Base-by-base conservation (phyloP, 2,329 filamentous ascomycete species). In the Penicillium crustosum region DNA sequence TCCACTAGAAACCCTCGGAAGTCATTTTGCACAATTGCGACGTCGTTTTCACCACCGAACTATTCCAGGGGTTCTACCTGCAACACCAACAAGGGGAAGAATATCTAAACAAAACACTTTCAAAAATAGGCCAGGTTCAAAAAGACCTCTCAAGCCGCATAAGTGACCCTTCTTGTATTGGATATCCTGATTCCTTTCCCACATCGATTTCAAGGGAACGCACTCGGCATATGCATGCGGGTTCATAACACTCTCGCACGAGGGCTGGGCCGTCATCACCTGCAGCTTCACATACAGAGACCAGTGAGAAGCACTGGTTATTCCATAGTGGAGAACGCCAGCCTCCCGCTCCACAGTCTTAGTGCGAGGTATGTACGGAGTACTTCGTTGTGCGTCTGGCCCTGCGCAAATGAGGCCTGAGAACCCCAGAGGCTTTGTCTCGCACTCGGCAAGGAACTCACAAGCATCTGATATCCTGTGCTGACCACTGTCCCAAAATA, bases 251-350 rank as follows among this genome's bases (percentile, higher is more conserved):
- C 4, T 5, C 25, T 19, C 21, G 51, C 41, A 47, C 41, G 41
- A 53, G 51, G 36, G 21, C 49, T 36, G 38, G 38, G 27, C 39
- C 21, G 52, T 29, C 33, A 42, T 45, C 23, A n/a, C 25, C 38
- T 51, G 42, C 38, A 35, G 39, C 42, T 35, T 48, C 19, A 49
- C 8, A 15, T 17, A 43, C 13, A 23, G 27, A 31, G 21, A 33
- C 39, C 35, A 49, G 52, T 56, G 41, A 47, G 23, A 57, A 23
- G 9, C 19, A 19, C 17, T 48, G 42, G 41, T 12, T 27, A 29
- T 57, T 48, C 21, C 6, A 27, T 19, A 31, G 55, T 57, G 49
- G 55, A 57, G 55, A 39, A 44, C 23, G 54, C 54, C 42, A 53
- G 23, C 19, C 49, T 45, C 25, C 23, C 8, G 17, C 31, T 56